Evolutionary conservation across 2,329 filamentous ascomycete genomes (phyloP).

Genomic region (Trichoderma gracile): DNA sequence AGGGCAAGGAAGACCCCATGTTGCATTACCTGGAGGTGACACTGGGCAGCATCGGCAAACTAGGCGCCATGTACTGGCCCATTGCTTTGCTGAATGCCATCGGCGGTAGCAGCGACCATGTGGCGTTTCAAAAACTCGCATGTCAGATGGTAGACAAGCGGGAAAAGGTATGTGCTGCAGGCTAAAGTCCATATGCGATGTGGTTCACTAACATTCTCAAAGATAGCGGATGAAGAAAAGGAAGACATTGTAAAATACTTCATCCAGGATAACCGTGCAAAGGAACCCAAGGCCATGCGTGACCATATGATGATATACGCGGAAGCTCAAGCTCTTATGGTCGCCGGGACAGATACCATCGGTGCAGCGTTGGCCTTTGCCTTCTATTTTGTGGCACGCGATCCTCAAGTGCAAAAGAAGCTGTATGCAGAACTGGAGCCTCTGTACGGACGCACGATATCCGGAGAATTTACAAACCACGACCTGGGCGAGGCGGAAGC

Average conservation of each 20-base stretch:
- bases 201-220: neutral
- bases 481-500: conserved; percentile 28
- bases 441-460: conserved; percentile 26
- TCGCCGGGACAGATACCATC: conserved; percentile 26
- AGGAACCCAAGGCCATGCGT: conserved; percentile 31
- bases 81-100: conserved; percentile 26
- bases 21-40: conserved; percentile 30
- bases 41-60: conserved; percentile 27
- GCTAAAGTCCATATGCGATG: too few relatives aligned
- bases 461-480: conserved; percentile 28
- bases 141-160: neutral
- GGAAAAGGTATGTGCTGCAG: neutral
- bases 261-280: conserved; percentile 29
- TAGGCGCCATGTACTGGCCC: conserved; percentile 33
- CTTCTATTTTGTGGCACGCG: conserved; percentile 2
- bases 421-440: conserved; percentile 27
- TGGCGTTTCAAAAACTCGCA: neutral
- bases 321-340: conserved; percentile 30
- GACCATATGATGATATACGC: conserved; percentile 30
- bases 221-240: conserved; percentile 26
- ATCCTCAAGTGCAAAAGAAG: conserved; percentile 20
- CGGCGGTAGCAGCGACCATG: conserved; percentile 4
- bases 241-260: conserved; percentile 34
- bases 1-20: conserved; percentile 32
- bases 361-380: neutral